Percentiles rank a stretch among this genome's conserved stretches.
Evolutionary conservation across 345 rosid genomes (phyloP).

Genomic region (Acer saccharum): DNA sequence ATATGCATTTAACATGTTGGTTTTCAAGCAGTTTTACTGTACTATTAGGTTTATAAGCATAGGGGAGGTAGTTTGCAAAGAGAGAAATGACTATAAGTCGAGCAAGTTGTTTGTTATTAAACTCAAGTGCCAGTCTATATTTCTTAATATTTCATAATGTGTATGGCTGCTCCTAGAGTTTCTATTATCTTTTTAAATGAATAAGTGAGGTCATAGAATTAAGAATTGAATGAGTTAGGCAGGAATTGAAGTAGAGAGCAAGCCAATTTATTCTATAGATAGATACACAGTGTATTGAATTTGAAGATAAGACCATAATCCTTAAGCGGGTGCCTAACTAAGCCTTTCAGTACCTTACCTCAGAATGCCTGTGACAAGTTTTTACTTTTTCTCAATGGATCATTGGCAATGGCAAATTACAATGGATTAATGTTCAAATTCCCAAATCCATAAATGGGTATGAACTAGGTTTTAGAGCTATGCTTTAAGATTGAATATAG

Average conservation of each 20-base stretch:
- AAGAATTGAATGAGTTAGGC: background rate
- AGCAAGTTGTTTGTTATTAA: background rate
- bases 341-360: background rate
- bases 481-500: background rate
- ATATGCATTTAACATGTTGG: background rate
- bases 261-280: background rate
- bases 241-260: background rate
- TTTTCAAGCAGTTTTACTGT: background rate
- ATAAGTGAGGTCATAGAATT: background rate
- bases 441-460: background rate
- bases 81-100: background rate
- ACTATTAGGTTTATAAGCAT: background rate
- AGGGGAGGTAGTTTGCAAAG: constrained; percentile 3
- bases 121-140: background rate
- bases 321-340: background rate
- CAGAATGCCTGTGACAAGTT: background rate
- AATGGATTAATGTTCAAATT: background rate
- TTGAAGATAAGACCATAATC: background rate
- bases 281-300: background rate
- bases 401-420: background rate
- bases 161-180: background rate
- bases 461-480: background rate
- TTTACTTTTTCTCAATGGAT: background rate
- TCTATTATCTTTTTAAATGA: background rate
- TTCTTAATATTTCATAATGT: background rate